Conservation (phyloP, 2,329 filamentous ascomycete species). For the Magnaporthiopsis rhizophila region DNA sequence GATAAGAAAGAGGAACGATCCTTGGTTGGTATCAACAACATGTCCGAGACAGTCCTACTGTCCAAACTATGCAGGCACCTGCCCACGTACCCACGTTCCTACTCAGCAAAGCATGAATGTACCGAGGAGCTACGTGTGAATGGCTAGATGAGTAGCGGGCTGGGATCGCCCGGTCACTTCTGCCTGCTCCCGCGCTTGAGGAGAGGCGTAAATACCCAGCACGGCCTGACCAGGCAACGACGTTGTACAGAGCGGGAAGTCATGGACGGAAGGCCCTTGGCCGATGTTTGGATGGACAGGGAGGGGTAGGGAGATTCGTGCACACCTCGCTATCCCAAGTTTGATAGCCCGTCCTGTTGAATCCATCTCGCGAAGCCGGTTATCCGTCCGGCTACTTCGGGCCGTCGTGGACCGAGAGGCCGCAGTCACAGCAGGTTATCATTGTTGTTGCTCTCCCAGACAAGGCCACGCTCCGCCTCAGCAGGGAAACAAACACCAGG, state of each 20-base stretch:
- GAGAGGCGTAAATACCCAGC: neutral
- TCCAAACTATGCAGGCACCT: too few species aligned
- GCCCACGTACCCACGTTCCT: neutral
- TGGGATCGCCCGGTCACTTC: neutral
- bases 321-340: neutral
- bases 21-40: neutral
- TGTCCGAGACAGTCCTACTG: neutral
- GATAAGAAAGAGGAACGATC: neutral
- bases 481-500: neutral
- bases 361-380: neutral
- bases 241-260: conserved; percentile 10
- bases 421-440: neutral
- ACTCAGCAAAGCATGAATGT: neutral
- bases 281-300: conserved; percentile 12
- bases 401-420: neutral
- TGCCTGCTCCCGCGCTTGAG: neutral
- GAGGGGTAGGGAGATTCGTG: neutral
- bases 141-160: neutral
- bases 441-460: neutral
- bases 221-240: neutral
- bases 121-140: neutral
- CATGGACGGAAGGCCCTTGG: conserved; percentile 19
- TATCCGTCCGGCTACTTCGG: neutral
- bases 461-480: neutral
- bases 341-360: neutral